Percentiles rank a stretch among this genome's conserved stretches.
These are phyloP conservation scores for Trichosporon sp. DNA, from an alignment of 1,284 basidiomycete species.

Conservation along the genomic window DNA sequence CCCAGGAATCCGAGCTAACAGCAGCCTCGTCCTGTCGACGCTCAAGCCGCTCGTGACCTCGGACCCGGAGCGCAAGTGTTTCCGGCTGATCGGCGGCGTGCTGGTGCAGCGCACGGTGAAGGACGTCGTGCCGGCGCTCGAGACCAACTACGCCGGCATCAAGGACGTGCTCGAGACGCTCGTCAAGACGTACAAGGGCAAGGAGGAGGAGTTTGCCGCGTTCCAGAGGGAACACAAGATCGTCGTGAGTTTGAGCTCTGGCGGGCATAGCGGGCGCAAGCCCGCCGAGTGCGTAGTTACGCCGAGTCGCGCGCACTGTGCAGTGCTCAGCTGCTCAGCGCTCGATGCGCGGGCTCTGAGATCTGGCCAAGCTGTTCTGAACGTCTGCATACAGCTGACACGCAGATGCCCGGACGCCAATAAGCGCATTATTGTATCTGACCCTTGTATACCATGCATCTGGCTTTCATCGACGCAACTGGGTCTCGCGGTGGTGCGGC, in stretches of 20 bases:
- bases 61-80: constrained; percentile 89
- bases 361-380: neutral
- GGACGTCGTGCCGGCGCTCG: constrained; percentile 85
- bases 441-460: constrained; percentile 15
- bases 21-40: constrained; percentile 82
- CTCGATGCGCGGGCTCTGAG: neutral
- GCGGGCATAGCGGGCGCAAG: no score
- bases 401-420: constrained; percentile 15
- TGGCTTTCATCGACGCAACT: neutral
- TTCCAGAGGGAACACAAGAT: constrained; percentile 82
- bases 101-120: constrained; percentile 93
- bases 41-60: constrained; percentile 63
- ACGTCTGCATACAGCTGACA: neutral
- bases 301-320: no score
- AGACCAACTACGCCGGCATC: constrained; percentile 83
- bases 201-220: constrained; percentile 74
- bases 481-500: neutral
- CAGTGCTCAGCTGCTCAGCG: no score
- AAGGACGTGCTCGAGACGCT: constrained; percentile 69
- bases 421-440: constrained; percentile 9
- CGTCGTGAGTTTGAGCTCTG: constrained; percentile 46
- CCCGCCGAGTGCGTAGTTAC: neutral
- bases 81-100: constrained; percentile 91
- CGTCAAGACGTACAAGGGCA: constrained; percentile 77
- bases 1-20: no score